Conservation (phyloP, 768 basidiomycete genomes). For the Kwoniella mangroviensis region DNA sequence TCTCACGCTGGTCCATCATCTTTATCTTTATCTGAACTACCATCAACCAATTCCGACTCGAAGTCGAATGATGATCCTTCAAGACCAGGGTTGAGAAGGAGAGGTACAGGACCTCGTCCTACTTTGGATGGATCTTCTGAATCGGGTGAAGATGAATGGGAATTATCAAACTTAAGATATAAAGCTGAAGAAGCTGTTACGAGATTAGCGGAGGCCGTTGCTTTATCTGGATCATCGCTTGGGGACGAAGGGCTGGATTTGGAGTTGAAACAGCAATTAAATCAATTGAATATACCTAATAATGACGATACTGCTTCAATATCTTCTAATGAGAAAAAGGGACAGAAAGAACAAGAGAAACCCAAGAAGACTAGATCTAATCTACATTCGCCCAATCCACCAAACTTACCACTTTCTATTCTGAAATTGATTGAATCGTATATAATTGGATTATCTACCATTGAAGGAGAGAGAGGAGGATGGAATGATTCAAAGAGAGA, state of each 20-base stretch:
- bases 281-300: conserved; percentile 40
- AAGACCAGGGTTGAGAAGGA: conserved; percentile 41
- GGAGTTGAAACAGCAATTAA: conserved; percentile 45
- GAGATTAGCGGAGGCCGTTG: conserved; percentile 36
- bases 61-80: conserved; percentile 2
- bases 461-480: conserved; percentile 33
- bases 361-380: conserved; percentile 31
- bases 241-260: conserved; percentile 21
- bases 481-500: conserved; percentile 54
- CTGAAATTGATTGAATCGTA: conserved; percentile 53
- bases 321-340: background rate
- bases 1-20: conserved; percentile 36
- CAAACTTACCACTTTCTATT: conserved; percentile 51
- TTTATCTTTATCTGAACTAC: conserved; percentile 1
- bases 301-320: background rate
- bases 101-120: conserved; percentile 43
- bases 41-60: background rate
- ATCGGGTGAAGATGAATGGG: conserved; percentile 41
- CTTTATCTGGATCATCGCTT: conserved; percentile 8
- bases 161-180: conserved; percentile 32
- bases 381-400: conserved; percentile 43
- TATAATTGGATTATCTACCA: conserved; percentile 44
- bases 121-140: conserved; percentile 25
- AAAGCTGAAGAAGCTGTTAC: conserved; percentile 45
- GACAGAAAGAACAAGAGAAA: background rate